Evolutionary conservation across 2,329 filamentous ascomycete species (phyloP), one percentile per base, ranked within the genome.

Genomic region (Colletotrichum echinochloae): DNA sequence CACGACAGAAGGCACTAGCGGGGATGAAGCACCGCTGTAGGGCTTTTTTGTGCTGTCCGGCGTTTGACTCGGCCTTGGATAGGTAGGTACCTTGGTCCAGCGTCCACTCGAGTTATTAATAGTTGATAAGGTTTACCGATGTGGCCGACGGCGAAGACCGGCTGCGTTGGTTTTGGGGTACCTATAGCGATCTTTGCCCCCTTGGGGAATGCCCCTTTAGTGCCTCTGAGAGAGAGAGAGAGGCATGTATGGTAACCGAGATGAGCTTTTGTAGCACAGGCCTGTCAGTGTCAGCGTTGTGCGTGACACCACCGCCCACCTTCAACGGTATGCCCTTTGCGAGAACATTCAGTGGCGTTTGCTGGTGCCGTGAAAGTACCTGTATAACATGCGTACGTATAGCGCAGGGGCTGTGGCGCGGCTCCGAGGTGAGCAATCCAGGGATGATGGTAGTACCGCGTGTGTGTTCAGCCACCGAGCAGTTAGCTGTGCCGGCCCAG

Each of bases 81-180:
- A n/a, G n/a, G n/a, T n/a, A n/a, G n/a, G n/a, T n/a, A n/a, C n/a
- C n/a, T n/a, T n/a, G n/a, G n/a, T n/a, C n/a, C n/a, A n/a, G n/a
- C n/a, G n/a, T n/a, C n/a, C n/a, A n/a, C n/a, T n/a, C 37, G 3
- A 12, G 26, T 26, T 67, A 63, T 62, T 63, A 67, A 70, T 67
- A 70, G 57, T 54, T 48, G n/a, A n/a, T n/a, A 44, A 46, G 52
- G 57, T 66, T 66, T 41, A 20, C 8, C 51, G 67, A 63, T 28
- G 28, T 52, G 37, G 16, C 57, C 37, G 28, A 60, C 39, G 28
- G 54, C 52, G n/a, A 33, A n/a, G 64, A 28, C 41, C 28, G 30
- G 57, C 48, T 28, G 23, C 39, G 55, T 61, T 41, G 33, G 66
- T 56, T 55, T 60, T 61, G 52, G 44, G 16, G 46, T 37, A 35